Evolutionary conservation across 306 rosid species (phyloP), one percentile per base, ranked within the genome.

Genomic region (Crotalaria pallida): DNA sequence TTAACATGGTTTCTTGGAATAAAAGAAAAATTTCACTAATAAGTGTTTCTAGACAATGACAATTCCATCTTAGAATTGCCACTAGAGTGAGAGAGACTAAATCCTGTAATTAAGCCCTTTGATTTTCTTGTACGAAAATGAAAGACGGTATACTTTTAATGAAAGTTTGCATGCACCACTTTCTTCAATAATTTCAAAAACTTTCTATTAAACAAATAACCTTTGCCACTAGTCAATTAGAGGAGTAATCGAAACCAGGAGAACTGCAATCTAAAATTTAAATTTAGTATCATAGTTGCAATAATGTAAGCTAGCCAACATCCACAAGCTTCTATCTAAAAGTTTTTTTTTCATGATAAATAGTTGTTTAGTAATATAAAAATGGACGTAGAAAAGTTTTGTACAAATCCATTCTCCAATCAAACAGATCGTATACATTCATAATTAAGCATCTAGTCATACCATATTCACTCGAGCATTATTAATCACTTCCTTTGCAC

Each of bases 401-500:
- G 65, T 22, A 10, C 36, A 19, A 63, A 40, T 53, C 49, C 55
- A 31, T 4, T 34, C 31, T 52, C 17, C 21, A 36, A 53, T 33
- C 55, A 58, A 67, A 17, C 74, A 64, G 38, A 67, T 53, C 53
- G 55, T 56, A 66, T 21, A 19, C n/a, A n/a, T 62, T 52, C 51
- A 61, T 55, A 65, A 16, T 29, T 63, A 44, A 76, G 33, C 50
- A 23, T 40, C 62, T 55, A 44, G 38, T 50, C 76, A 18, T 85
- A 93, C 98, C 98, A 90, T 87, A 82, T 93, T 93, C 67, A 93
- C 91, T 82, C 81, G 96, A 33, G 98, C 98, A 70, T 76, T 84
- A 45, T 87, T 93, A 13, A 89, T 73, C 24, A 93, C 98, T 83
- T 93, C 96, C 85, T 90, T 90, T 43, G 98, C 98, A 70, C 88